Percentiles rank a stretch among this genome's conserved stretches.
phyloP scores from a whole-genome alignment of 2,329 filamentous ascomycete genomes.

The Sporothrix globosa region DNA sequence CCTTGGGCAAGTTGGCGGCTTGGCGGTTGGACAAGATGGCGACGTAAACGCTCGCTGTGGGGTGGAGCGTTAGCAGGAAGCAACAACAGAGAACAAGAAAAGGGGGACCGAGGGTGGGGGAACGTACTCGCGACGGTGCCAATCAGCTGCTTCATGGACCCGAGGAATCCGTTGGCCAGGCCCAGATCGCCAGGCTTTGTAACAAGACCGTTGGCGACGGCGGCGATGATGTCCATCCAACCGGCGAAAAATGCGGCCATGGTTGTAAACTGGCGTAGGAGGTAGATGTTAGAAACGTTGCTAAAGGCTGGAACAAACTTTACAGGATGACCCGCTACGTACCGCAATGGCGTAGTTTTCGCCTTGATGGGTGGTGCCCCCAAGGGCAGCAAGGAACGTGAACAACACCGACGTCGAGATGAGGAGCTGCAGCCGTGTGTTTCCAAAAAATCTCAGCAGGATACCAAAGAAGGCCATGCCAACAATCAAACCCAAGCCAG shows the following conservation, averaged over 20 bases:
- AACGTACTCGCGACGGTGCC: slow-evolving; percentile 18
- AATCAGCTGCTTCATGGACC: slow-evolving; percentile 30
- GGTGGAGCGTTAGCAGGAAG: no score
- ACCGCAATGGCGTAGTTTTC: slow-evolving; percentile 7
- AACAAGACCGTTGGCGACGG: slow-evolving; percentile 32
- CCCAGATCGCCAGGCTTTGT: slow-evolving; percentile 31
- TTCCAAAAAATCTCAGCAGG: slow-evolving; percentile 12
- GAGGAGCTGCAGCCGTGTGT: slow-evolving; percentile 23
- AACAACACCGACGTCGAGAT: slow-evolving; percentile 1
- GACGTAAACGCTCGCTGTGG: slow-evolving; percentile 25
- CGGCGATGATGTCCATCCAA: slow-evolving; percentile 29
- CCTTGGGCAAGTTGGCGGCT: slow-evolving; percentile 16
- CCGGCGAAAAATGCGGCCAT: slow-evolving; percentile 30
- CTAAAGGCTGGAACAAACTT: no score
- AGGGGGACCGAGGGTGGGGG: no score
- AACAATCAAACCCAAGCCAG: slow-evolving; percentile 15
- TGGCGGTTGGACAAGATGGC: slow-evolving; percentile 27
- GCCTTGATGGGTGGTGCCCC: slow-evolving; percentile 20
- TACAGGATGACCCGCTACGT: neutral
- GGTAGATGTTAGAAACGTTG: no score
- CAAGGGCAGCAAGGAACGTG: slow-evolving; percentile 29
- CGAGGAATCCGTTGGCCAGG: slow-evolving; percentile 33
- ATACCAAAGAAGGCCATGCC: slow-evolving; percentile 22
- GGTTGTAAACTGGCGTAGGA: slow-evolving; percentile 21
- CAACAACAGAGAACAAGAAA: no score